A percentile compares a stretch with the other conserved stretches of the same genome.
Evolutionary conservation across 371 early-diverging fungal species (phyloP).

Genomic region (Mucor sp.): DNA sequence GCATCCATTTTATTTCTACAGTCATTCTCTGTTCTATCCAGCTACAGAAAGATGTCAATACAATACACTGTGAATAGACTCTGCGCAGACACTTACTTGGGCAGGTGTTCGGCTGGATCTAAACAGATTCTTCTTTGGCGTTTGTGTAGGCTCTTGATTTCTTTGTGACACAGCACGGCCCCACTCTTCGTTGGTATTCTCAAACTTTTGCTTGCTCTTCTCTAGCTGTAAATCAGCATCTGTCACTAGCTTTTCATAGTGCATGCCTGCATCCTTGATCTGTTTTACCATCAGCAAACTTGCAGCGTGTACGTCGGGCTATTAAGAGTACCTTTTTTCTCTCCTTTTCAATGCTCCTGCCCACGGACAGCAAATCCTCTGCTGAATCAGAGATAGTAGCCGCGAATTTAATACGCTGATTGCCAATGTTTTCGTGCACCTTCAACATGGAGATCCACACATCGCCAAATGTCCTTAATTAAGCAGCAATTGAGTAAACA

Average conservation of each 20-base stretch:
- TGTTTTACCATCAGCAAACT: constrained; percentile 18
- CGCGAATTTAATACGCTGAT: constrained; percentile 68
- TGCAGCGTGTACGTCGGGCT: background rate
- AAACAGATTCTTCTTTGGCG: constrained; percentile 58
- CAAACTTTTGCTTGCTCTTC: constrained; percentile 78
- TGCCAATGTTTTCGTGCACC: constrained; percentile 78
- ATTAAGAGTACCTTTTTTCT: constrained; percentile 70
- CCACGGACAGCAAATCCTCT: constrained; percentile 68
- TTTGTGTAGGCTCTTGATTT: constrained; percentile 53
- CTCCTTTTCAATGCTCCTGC: constrained; percentile 78
- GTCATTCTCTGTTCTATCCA: constrained; percentile 55
- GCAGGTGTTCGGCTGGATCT: constrained; percentile 53
- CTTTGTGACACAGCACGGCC: constrained; percentile 72
- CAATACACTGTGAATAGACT: background rate
- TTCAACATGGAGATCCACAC: constrained; percentile 64
- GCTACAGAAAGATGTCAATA: constrained; percentile 31
- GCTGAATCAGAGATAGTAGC: constrained; percentile 62
- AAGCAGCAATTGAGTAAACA: background rate
- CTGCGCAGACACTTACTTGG: constrained; percentile 36
- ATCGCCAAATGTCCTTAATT: constrained; percentile 57
- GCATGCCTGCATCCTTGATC: constrained; percentile 77
- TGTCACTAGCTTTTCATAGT: constrained; percentile 66
- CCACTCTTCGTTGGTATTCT: constrained; percentile 77
- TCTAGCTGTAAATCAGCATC: constrained; percentile 75
- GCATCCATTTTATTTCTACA: constrained; percentile 30